A percentile compares a stretch with the other conserved stretches of the same genome.
Conservation (phyloP, 495 filamentous ascomycete species). For the Lophiotrema nucula region DNA sequence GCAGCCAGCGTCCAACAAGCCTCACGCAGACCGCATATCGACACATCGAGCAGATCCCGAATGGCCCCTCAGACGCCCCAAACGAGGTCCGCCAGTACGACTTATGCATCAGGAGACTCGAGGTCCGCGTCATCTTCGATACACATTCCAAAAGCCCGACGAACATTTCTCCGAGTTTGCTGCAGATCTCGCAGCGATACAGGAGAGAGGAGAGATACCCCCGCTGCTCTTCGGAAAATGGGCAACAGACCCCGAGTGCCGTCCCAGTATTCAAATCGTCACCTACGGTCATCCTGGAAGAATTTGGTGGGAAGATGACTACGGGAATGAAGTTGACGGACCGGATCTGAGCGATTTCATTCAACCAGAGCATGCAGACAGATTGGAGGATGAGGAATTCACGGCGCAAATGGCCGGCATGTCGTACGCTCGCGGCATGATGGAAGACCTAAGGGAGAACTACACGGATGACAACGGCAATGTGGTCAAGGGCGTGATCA, state of each 20-base stretch:
- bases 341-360: neutral
- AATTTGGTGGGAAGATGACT: constrained; percentile 3
- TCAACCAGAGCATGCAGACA: too few species aligned
- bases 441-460: neutral
- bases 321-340: neutral
- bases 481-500: neutral
- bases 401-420: too few species aligned
- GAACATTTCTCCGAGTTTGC: neutral
- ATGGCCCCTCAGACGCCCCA: neutral
- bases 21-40: neutral
- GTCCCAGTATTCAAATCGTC: neutral
- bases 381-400: too few species aligned
- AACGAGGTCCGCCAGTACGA: neutral
- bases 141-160: neutral
- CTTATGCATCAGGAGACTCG: neutral
- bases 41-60: neutral
- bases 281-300: neutral
- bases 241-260: neutral
- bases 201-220: neutral
- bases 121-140: neutral
- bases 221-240: constrained; percentile 2
- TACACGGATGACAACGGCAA: neutral
- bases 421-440: neutral
- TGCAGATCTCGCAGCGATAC: neutral
- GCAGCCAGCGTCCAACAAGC: neutral